Evolutionary conservation across 2,329 filamentous ascomycete genomes (phyloP).

Genomic region (Helotiales sp.): DNA sequence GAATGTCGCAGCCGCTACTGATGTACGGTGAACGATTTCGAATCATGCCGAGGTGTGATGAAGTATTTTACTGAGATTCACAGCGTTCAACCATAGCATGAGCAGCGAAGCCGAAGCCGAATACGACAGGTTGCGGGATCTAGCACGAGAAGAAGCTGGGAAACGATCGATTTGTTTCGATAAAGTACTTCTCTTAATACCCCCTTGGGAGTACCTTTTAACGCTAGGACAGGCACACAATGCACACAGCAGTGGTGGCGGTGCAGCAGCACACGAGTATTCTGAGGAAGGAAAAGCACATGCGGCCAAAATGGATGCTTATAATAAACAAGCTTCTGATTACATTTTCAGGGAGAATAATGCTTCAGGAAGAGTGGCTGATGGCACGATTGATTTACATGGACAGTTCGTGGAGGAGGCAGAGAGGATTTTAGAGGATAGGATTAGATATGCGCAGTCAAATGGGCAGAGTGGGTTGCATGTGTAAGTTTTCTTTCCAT

Average conservation of each 20-base stretch:
- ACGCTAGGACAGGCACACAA: constrained; percentile 63
- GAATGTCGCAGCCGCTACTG: too few species aligned
- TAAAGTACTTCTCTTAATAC: constrained; percentile 53
- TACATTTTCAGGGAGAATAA: constrained; percentile 98
- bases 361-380: constrained; percentile 70
- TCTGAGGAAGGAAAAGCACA: constrained; percentile 86
- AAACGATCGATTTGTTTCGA: constrained; percentile 81
- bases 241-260: constrained; percentile 84
- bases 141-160: constrained; percentile 82
- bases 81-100: constrained; percentile 77
- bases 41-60: background rate
- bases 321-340: constrained; percentile 89
- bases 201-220: background rate
- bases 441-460: constrained; percentile 77
- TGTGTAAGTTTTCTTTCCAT: constrained; percentile 66
- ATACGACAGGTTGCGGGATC: constrained; percentile 86
- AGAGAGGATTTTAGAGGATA: constrained; percentile 83
- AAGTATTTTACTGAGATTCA: constrained; percentile 13
- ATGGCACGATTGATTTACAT: constrained; percentile 91
- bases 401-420: constrained; percentile 95
- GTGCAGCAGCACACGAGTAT: constrained; percentile 79
- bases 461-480: constrained; percentile 83
- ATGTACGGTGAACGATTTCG: constrained; percentile 1
- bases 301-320: constrained; percentile 80
- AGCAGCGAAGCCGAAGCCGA: constrained; percentile 76